Base-by-base conservation (phyloP, 2,329 filamentous ascomycete species). In the Fusarium hainanense region DNA sequence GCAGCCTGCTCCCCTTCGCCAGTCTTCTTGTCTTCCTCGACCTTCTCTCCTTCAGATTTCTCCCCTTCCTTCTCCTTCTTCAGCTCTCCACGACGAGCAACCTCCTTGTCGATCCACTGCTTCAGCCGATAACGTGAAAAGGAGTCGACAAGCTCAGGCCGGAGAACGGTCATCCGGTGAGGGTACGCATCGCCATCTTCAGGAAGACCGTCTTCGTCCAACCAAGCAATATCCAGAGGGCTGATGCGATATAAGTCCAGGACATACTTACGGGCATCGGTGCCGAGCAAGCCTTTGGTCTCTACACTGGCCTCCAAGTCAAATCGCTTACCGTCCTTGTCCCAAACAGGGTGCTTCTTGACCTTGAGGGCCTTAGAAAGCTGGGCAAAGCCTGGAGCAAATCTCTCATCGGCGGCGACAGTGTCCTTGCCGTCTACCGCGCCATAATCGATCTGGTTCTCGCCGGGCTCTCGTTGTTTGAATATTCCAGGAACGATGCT, bases 401-500 rank as follows among this genome's bases (percentile, higher is more conserved):
- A 99, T 21, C 90, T 89, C 77, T 97, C 91, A 76, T 98, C 93
- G 14, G 93, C 92, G 1, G 96, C 94, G 54, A 99, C 93, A 27
- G 97, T 88, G 72, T 99, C 96, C 82, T 97, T 97, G 71, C 97
- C 96, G 79, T 99, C 96, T 32, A 98, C 96, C 71, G 95, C 96
- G 77, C 96, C 96, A 77, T 99, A 99, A 79, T 99, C 96, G 74
- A 99, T 98, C 81, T 98, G 96, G 81, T 97, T 96, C 87, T 99
- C 96, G 54, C 94, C 96, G 30, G 94, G 93, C 76, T 98, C 96
- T 37, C 95, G 90, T 83, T 98, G 96, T 85, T 98, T 98, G 87
- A 99, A 99, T 76, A 99, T 99, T 63, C 96, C 97, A 7, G 96
- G 96, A 20, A 99, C 96, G 70, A 99, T 98, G 76, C 94, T 98